Evolutionary conservation across 129 eudicot species (phyloP).

Genomic region (Flaveria sonorensis): DNA sequence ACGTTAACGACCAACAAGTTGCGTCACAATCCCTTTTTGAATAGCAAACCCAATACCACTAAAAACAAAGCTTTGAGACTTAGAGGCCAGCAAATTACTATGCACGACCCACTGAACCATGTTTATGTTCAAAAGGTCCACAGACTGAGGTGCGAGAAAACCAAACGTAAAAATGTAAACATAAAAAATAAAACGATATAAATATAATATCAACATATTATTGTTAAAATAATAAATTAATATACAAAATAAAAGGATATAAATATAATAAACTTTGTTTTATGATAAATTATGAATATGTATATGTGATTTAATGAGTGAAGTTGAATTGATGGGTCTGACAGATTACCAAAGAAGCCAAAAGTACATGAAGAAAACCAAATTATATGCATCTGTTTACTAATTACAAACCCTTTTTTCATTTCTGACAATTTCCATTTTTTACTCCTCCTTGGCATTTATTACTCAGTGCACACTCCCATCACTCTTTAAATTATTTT

Average conservation of each 20-base stretch:
- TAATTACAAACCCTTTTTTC: slow-evolving; percentile 15
- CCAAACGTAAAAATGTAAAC: no score
- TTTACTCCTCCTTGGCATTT: slow-evolving; percentile 26
- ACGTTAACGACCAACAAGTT: no score
- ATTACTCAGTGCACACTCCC: slow-evolving; percentile 29
- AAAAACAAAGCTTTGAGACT: no score
- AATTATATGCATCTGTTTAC: slow-evolving; percentile 17
- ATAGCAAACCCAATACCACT: no score
- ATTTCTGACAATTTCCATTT: slow-evolving; percentile 28
- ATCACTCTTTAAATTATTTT: slow-evolving; percentile 14
- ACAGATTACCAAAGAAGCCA: slow-evolving; percentile 31
- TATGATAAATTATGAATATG: not conserved
- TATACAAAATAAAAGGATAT: not conserved
- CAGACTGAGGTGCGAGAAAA: no score
- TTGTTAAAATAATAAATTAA: no score
- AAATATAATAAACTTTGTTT: not conserved
- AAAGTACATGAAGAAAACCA: slow-evolving; percentile 38
- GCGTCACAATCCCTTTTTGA: no score
- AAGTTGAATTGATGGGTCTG: slow-evolving; percentile 22
- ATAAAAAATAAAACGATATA: not conserved
- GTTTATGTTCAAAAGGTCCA: no score
- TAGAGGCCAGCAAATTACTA: no score
- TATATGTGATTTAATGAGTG: not conserved
- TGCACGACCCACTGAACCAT: no score
- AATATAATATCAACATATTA: not conserved